phyloP scores from a whole-genome alignment of 1,139 yeast genomes.

The Yamadazyma dendronema region DNA sequence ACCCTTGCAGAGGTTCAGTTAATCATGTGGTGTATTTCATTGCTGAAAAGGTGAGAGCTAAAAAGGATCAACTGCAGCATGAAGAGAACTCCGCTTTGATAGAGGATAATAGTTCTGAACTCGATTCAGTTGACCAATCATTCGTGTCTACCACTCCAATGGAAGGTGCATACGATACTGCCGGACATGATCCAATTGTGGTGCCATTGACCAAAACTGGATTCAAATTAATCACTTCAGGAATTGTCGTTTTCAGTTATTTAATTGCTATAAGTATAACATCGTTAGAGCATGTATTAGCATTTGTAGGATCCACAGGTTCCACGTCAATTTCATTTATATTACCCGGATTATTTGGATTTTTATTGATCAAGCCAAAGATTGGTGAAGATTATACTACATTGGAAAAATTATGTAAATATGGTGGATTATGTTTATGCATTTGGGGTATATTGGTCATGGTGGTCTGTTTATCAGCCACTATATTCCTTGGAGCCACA shows the following conservation, averaged over 20 bases:
- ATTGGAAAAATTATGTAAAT: conserved; percentile 48
- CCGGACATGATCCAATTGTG: conserved; percentile 49
- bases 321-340: conserved; percentile 92
- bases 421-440: conserved; percentile 58
- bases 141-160: conserved; percentile 47
- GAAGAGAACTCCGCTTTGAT: conserved; percentile 20
- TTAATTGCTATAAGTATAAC: conserved; percentile 72
- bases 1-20: conserved; percentile 72
- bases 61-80: neutral
- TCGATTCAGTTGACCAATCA: conserved; percentile 27
- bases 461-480: conserved; percentile 75
- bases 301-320: conserved; percentile 94
- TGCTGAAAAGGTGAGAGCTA: conserved; percentile 7
- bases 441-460: conserved; percentile 79
- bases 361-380: conserved; percentile 54
- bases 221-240: conserved; percentile 64
- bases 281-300: conserved; percentile 81
- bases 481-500: conserved; percentile 61
- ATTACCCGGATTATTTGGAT: conserved; percentile 89
- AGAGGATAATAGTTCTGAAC: conserved; percentile 18
- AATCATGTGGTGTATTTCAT: conserved; percentile 62
- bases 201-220: conserved; percentile 52
- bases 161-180: conserved; percentile 51
- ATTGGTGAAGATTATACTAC: conserved; percentile 33
- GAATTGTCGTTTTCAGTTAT: conserved; percentile 62